A percentile compares a stretch with the other conserved stretches of the same genome.
phyloP scores from a whole-genome alignment of 2,329 filamentous ascomycete genomes.

The Harringtonia aguacate region DNA sequence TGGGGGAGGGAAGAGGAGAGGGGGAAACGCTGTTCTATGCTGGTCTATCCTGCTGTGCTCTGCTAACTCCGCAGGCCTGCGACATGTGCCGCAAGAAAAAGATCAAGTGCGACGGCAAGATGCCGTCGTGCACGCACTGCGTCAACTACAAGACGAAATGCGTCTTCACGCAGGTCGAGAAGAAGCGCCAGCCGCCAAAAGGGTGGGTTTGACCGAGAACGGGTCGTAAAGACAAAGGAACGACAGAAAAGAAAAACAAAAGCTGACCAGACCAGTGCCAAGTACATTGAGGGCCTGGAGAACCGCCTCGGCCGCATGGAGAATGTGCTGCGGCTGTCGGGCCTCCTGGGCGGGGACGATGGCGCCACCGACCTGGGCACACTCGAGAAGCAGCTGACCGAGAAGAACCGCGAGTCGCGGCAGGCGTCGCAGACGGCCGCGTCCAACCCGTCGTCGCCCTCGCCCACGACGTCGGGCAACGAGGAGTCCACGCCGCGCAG shows the following conservation, averaged over 20 bases:
- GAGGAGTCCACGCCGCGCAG: slow-evolving; percentile 39
- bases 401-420: slow-evolving; percentile 38
- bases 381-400: slow-evolving; percentile 64
- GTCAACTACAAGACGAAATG: slow-evolving; percentile 98
- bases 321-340: slow-evolving; percentile 75
- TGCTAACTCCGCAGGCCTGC: slow-evolving; percentile 51
- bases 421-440: slow-evolving; percentile 35
- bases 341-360: slow-evolving; percentile 77
- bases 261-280: slow-evolving; percentile 49
- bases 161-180: slow-evolving; percentile 95
- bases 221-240: background rate
- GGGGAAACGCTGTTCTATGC: background rate
- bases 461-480: slow-evolving; percentile 31
- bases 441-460: slow-evolving; percentile 42
- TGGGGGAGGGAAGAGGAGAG: slow-evolving; percentile 1
- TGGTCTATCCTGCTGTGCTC: too few relatives aligned
- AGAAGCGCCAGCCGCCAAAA: slow-evolving; percentile 95
- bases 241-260: background rate
- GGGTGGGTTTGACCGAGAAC: slow-evolving; percentile 50
- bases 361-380: slow-evolving; percentile 80
- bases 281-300: slow-evolving; percentile 95
- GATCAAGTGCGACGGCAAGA: slow-evolving; percentile 96
- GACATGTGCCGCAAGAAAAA: slow-evolving; percentile 96
- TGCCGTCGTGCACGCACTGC: slow-evolving; percentile 90
- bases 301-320: slow-evolving; percentile 96